A percentile compares a stretch with the other conserved stretches of the same genome.
phyloP scores from a whole-genome alignment of 1,139 yeast species.

The Fermentozyma sake region DNA sequence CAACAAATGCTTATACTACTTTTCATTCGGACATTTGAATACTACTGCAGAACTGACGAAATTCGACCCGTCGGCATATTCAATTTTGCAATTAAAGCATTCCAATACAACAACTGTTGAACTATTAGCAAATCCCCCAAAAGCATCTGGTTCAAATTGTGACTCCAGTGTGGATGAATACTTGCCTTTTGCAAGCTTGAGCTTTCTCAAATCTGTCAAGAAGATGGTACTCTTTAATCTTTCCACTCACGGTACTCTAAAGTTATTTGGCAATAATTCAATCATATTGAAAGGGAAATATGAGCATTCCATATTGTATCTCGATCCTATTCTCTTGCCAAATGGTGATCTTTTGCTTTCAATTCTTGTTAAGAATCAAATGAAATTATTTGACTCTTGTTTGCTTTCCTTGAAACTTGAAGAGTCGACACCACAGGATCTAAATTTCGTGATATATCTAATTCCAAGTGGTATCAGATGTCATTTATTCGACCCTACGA shows the following conservation, averaged over 20 bases:
- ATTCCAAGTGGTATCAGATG: constrained; percentile 78
- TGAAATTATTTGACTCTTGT: constrained; percentile 30
- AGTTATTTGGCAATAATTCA: constrained; percentile 56
- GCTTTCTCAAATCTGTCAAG: constrained; percentile 60
- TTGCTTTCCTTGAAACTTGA: constrained; percentile 12
- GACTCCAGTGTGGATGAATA: constrained; percentile 15
- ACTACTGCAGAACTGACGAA: constrained; percentile 2
- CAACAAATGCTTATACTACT: constrained; percentile 59
- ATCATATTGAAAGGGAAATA: constrained; percentile 15
- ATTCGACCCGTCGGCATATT: constrained; percentile 28
- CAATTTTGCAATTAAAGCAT: constrained; percentile 29
- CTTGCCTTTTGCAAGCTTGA: constrained; percentile 45
- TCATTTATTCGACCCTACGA: constrained; percentile 46
- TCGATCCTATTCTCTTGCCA: constrained; percentile 54
- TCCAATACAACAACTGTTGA: constrained; percentile 26
- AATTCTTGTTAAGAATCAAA: constrained; percentile 19
- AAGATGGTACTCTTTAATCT: constrained; percentile 48
- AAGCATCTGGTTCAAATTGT: constrained; percentile 7
- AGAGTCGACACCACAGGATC: constrained; percentile 12
- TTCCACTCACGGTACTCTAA: constrained; percentile 33
- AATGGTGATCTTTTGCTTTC: constrained; percentile 47
- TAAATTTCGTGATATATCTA: constrained; percentile 50
- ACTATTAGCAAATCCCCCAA: constrained; percentile 23
- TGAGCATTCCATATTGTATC: constrained; percentile 28
- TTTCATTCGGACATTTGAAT: constrained; percentile 39